Percentiles rank a stretch among this genome's conserved stretches.
These are phyloP conservation scores for Lathyrus oleraceus DNA, from an alignment of 306 rosid genomes.

Conservation along the genomic window DNA sequence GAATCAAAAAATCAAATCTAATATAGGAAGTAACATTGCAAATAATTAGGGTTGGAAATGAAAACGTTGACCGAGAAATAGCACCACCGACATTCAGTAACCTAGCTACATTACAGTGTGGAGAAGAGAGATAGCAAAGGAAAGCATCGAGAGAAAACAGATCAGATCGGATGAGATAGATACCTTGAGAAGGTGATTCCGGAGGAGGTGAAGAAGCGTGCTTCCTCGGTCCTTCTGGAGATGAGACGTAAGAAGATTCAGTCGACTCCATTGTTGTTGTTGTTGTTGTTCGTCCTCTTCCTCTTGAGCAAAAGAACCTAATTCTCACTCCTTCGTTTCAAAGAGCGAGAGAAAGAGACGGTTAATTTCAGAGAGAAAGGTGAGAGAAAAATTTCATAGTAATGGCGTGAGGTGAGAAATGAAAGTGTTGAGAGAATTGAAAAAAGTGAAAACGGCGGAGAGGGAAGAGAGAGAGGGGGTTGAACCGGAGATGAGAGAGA, in stretches of 20 bases:
- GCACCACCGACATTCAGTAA: conserved; percentile 31
- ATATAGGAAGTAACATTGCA: conserved; percentile 14
- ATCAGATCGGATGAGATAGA: conserved; percentile 63
- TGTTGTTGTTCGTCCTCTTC: background rate
- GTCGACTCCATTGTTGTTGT: conserved; percentile 77
- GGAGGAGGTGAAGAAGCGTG: conserved; percentile 74
- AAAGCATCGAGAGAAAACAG: conserved; percentile 36
- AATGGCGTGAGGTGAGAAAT: conserved; percentile 19
- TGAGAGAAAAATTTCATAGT: conserved; percentile 6
- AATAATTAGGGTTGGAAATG: conserved; percentile 35
- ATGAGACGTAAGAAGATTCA: conserved; percentile 86
- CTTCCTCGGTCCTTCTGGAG: conserved; percentile 85
- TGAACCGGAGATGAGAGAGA: conserved; percentile 18
- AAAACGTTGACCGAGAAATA: conserved; percentile 40
- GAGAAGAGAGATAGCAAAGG: background rate
- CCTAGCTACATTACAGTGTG: conserved; percentile 26
- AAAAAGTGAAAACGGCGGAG: background rate
- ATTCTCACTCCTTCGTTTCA: conserved; percentile 39
- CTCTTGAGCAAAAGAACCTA: conserved; percentile 11
- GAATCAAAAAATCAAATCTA: conserved; percentile 26
- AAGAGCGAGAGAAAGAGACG: conserved; percentile 29
- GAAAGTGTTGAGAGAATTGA: background rate
- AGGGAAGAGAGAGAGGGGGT: background rate
- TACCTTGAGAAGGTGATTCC: conserved; percentile 72
- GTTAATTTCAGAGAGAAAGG: conserved; percentile 33